phyloP scores from a whole-genome alignment of 352 stramenopile species.

The Phytophthora aleatoria region DNA sequence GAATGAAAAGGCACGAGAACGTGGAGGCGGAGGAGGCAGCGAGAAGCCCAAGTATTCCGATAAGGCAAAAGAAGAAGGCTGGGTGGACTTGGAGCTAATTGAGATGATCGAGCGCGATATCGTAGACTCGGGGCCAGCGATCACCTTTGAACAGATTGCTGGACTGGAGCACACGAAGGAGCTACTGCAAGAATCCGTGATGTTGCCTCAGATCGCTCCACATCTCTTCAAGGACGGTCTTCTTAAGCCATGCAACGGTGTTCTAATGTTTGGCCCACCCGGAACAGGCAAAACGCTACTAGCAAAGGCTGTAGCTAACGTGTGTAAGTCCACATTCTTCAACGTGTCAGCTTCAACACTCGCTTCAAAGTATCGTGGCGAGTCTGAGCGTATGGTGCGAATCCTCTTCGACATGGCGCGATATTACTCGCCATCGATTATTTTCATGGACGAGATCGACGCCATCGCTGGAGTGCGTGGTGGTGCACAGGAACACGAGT shows the following conservation, averaged over 20 bases:
- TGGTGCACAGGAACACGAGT: conserved; percentile 79
- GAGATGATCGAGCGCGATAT: conserved; percentile 88
- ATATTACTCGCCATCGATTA: conserved; percentile 96
- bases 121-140: conserved; percentile 61
- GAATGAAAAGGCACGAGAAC: conserved; percentile 33
- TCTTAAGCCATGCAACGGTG: conserved; percentile 79
- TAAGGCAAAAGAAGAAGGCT: conserved; percentile 67
- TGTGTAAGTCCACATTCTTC: conserved; percentile 98
- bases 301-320: conserved; percentile 91
- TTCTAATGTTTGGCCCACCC: conserved; percentile 86
- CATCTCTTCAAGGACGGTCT: conserved; percentile 83
- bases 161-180: conserved; percentile 79
- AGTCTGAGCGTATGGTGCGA: conserved; percentile 96
- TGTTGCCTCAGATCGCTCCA: conserved; percentile 81
- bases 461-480: conserved; percentile 83
- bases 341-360: conserved; percentile 94
- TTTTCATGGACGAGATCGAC: conserved; percentile 99
- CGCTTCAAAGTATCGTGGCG: conserved; percentile 92
- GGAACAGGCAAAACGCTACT: conserved; percentile 92
- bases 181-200: conserved; percentile 79
- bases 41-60: conserved; percentile 73
- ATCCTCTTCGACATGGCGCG: conserved; percentile 98
- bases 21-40: conserved; percentile 7
- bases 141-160: conserved; percentile 79
- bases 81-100: conserved; percentile 80